phyloP scores from a whole-genome alignment of 2,329 filamentous ascomycete species.

The Neospermospora avenae region DNA sequence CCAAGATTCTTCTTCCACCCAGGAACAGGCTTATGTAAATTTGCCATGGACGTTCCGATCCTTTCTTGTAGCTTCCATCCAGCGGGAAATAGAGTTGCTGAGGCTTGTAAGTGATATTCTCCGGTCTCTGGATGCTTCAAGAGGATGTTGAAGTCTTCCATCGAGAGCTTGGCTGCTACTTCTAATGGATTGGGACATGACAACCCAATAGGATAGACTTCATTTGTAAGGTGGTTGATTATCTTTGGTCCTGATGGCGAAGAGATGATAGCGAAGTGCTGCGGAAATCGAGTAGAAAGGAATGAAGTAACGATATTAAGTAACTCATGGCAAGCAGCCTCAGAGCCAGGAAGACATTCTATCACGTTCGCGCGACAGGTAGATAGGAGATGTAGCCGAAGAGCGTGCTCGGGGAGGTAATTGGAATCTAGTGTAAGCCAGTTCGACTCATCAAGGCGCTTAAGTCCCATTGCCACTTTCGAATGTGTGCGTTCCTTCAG shows the following conservation, averaged over 20 bases:
- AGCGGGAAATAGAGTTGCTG: conserved; percentile 50
- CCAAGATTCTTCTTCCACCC: conserved; percentile 47
- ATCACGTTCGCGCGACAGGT: conserved; percentile 41
- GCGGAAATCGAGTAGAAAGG: conserved; percentile 42
- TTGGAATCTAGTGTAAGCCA: conserved; percentile 48
- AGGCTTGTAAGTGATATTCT: conserved; percentile 47
- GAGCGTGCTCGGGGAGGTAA: conserved; percentile 42
- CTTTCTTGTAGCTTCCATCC: conserved; percentile 48
- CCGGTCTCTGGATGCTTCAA: conserved; percentile 42
- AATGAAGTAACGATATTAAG: conserved; percentile 44
- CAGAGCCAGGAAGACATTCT: conserved; percentile 42
- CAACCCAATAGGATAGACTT: conserved; percentile 41
- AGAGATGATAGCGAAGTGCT: conserved; percentile 40
- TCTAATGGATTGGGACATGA: conserved; percentile 44
- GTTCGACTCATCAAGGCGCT: conserved; percentile 42
- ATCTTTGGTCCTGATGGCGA: conserved; percentile 35
- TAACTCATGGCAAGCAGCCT: conserved; percentile 45
- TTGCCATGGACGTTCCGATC: conserved; percentile 47
- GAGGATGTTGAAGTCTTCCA: conserved; percentile 51
- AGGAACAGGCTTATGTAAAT: conserved; percentile 45
- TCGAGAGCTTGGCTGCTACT: conserved; percentile 45
- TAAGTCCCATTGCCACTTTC: conserved; percentile 46
- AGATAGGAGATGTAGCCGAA: conserved; percentile 41
- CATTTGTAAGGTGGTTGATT: conserved; percentile 43
- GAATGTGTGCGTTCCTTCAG: conserved; percentile 19